Conservation (phyloP, 805 yeast species). For the Spencermartinsiella europaea region DNA sequence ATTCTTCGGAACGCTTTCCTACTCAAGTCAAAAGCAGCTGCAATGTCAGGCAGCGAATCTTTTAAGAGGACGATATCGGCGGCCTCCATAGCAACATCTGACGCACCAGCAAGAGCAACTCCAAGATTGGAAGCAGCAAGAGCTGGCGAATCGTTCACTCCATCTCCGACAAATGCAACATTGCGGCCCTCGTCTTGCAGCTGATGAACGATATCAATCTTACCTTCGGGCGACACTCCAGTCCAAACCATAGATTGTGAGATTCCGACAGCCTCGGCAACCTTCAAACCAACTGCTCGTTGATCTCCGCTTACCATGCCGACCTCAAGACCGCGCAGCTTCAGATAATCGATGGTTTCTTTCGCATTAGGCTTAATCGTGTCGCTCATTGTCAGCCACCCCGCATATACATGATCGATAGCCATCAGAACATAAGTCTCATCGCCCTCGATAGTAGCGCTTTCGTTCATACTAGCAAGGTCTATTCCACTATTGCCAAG, state of each 20-base stretch:
- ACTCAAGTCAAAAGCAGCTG: conserved; percentile 61
- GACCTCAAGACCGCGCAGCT: conserved; percentile 49
- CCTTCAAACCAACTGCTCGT: conserved; percentile 50
- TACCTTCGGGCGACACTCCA: conserved; percentile 71
- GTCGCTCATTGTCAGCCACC: conserved; percentile 66
- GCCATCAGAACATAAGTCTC: conserved; percentile 53
- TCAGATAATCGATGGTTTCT: conserved; percentile 53
- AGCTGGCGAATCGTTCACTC: conserved; percentile 97
- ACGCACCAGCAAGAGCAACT: conserved; percentile 85
- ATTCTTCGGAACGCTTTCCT: conserved; percentile 66
- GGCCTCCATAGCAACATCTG: conserved; percentile 95
- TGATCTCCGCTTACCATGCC: conserved; percentile 93
- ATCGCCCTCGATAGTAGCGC: conserved; percentile 28
- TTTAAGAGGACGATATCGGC: conserved; percentile 75
- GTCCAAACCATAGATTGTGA: conserved; percentile 60
- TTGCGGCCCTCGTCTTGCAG: conserved; percentile 38
- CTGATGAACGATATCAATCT: conserved; percentile 58
- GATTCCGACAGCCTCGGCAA: conserved; percentile 67
- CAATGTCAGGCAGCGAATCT: conserved; percentile 33
- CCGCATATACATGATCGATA: conserved; percentile 54
- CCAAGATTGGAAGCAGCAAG: conserved; percentile 84
- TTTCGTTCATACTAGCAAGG: background rate
- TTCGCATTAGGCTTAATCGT: conserved; percentile 59
- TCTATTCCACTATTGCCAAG: conserved; percentile 3
- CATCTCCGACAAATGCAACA: conserved; percentile 96